These are phyloP conservation scores for Talaromyces sp. DNA, from an alignment of 2,329 filamentous ascomycete genomes.

Conservation along the genomic window DNA sequence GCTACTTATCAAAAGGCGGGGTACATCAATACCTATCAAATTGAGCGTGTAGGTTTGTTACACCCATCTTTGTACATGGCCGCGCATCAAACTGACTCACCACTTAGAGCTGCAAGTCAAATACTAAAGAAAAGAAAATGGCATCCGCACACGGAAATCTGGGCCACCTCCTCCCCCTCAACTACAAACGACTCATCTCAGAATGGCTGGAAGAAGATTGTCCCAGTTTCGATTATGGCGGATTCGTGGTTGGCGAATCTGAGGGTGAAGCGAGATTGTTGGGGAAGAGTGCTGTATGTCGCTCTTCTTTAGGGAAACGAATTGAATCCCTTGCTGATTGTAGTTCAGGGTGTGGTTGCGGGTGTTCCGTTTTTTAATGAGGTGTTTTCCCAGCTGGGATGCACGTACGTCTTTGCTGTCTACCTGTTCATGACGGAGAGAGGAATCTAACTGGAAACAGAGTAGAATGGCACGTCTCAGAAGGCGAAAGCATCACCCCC, in stretches of 20 bases:
- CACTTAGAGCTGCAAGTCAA: background rate
- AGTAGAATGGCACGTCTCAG: slow-evolving; percentile 81
- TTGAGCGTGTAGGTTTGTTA: background rate
- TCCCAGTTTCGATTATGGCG: slow-evolving; percentile 93
- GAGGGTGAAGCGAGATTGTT: slow-evolving; percentile 48
- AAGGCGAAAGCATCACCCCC: slow-evolving; percentile 68
- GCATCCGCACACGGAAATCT: slow-evolving; percentile 58
- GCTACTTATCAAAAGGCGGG: background rate
- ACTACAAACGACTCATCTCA: slow-evolving; percentile 76
- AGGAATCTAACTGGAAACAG: slow-evolving; percentile 27
- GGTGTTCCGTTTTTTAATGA: slow-evolving; percentile 95
- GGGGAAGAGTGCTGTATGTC: slow-evolving; percentile 54
- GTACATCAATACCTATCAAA: background rate
- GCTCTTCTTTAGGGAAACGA: background rate
- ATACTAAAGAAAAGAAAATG: slow-evolving; percentile 34
- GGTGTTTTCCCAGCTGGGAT: slow-evolving; percentile 84
- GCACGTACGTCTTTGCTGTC: slow-evolving; percentile 53
- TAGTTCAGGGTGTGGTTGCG: slow-evolving; percentile 70
- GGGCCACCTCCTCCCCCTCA: slow-evolving; percentile 74
- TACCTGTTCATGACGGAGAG: background rate
- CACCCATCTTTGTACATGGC: background rate
- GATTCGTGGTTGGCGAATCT: slow-evolving; percentile 80
- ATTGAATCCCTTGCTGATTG: background rate
- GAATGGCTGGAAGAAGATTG: slow-evolving; percentile 94
- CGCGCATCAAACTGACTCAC: background rate